Percentiles rank a stretch among this genome's conserved stretches.
Conservation (phyloP, 352 stramenopile species). For the Globisporangium canariense region DNA sequence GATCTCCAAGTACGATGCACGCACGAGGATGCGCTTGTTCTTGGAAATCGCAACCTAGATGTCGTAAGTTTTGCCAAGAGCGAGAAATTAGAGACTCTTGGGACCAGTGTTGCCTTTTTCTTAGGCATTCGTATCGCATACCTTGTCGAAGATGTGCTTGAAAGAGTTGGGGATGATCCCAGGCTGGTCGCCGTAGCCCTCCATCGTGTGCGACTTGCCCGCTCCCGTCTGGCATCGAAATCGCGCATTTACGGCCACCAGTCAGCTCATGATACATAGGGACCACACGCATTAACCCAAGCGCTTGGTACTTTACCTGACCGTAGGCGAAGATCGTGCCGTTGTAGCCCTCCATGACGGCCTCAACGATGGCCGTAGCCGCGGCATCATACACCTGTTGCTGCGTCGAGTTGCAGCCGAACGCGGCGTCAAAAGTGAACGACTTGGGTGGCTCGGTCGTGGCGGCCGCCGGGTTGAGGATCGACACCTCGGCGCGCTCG, state of each 20-base stretch:
- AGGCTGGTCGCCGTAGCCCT: constrained; percentile 72
- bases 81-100: background rate
- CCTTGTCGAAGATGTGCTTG: constrained; percentile 89
- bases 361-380: constrained; percentile 83
- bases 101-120: no score
- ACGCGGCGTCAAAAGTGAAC: constrained; percentile 43
- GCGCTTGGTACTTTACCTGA: background rate
- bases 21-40: constrained; percentile 95
- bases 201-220: constrained; percentile 90
- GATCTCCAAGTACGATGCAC: constrained; percentile 92
- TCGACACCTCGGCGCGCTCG: constrained; percentile 85
- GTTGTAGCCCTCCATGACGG: constrained; percentile 52
- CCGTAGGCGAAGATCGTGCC: constrained; percentile 69
- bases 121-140: constrained; percentile 11
- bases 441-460: constrained; percentile 86
- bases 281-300: no score
- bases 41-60: constrained; percentile 53
- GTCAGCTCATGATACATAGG: background rate
- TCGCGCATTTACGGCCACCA: no score
- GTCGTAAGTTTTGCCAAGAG: background rate
- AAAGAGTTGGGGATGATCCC: constrained; percentile 91
- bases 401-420: constrained; percentile 54
- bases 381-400: constrained; percentile 89
- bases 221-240: constrained; percentile 60
- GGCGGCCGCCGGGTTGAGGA: constrained; percentile 78